Conservation (phyloP, 805 yeast species). For the Candida ovalis region DNA sequence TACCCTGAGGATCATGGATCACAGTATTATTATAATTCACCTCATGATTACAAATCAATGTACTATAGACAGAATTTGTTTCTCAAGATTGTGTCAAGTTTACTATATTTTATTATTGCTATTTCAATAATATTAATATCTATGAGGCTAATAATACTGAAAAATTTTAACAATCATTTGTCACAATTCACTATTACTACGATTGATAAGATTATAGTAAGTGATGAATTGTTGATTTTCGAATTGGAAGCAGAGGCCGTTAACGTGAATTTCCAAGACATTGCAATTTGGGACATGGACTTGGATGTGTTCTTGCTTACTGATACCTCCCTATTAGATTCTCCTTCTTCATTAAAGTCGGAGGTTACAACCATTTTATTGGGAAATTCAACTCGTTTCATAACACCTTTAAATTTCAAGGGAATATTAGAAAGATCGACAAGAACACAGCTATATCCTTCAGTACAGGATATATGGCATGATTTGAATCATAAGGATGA, state of each 20-base stretch:
- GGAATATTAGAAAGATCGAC: conserved; percentile 23
- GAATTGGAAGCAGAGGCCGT: conserved; percentile 26
- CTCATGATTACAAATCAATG: conserved; percentile 31
- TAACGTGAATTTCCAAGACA: conserved; percentile 31
- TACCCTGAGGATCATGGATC: conserved; percentile 12
- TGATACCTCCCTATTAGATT: conserved; percentile 14
- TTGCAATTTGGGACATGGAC: conserved; percentile 29
- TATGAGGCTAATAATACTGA: conserved; percentile 22
- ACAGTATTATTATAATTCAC: conserved; percentile 24
- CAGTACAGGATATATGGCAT: conserved; percentile 20
- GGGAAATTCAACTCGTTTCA: conserved; percentile 28
- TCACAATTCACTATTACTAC: conserved; percentile 20
- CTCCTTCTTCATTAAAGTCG: conserved; percentile 4
- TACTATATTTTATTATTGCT: conserved; percentile 14
- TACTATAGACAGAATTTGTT: conserved; percentile 24
- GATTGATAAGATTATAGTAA: conserved; percentile 29
- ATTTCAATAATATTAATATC: conserved; percentile 7
- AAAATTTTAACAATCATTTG: conserved; percentile 26
- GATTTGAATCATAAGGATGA: conserved; percentile 18
- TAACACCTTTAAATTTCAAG: conserved; percentile 29
- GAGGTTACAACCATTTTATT: conserved; percentile 32
- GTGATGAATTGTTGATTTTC: conserved; percentile 29
- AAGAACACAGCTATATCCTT: conserved; percentile 3
- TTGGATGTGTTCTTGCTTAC: conserved; percentile 32
- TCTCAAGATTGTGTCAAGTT: conserved; percentile 13